These are phyloP conservation scores for Globisporangium uncinulatum DNA, from an alignment of 352 stramenopile species.

Conservation along the genomic window DNA sequence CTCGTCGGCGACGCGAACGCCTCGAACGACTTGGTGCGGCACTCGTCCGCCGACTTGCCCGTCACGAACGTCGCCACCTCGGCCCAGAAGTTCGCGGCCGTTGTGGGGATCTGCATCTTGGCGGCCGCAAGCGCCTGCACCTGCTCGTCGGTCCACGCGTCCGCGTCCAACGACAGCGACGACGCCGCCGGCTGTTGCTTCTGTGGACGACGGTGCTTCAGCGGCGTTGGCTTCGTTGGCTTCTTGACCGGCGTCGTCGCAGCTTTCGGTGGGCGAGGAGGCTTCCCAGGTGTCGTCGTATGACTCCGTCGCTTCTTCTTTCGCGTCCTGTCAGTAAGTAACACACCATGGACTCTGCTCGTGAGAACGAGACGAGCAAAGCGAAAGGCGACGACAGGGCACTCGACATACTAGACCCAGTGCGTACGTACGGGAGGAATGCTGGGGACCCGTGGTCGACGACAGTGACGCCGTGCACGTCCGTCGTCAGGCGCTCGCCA, in stretches of 20 bases:
- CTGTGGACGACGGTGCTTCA: too few relatives aligned
- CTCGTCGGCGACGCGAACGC: conserved; percentile 38
- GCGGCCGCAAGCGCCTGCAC: conserved; percentile 42
- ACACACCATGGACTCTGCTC: too few relatives aligned
- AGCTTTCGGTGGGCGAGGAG: conserved; percentile 3
- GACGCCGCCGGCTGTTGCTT: conserved; percentile 15
- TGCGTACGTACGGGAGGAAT: conserved; percentile 16
- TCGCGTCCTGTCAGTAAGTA: too few relatives aligned
- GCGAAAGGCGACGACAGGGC: too few relatives aligned
- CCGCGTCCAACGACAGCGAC: not conserved
- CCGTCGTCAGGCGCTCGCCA: conserved; percentile 20
- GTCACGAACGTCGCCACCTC: conserved; percentile 44
- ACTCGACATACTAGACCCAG: not conserved
- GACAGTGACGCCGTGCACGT: conserved; percentile 16
- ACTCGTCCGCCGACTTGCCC: conserved; percentile 57
- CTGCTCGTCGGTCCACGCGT: conserved; percentile 43
- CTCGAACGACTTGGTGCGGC: conserved; percentile 54
- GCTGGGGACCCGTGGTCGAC: conserved; percentile 20
- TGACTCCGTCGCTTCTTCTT: not conserved
- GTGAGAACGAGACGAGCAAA: too few relatives aligned
- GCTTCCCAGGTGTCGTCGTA: conserved; percentile 1
- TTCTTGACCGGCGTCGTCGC: conserved; percentile 8
- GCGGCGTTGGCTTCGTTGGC: conserved; percentile 22
- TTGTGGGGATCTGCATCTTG: conserved; percentile 61
- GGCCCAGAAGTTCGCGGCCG: conserved; percentile 56